Evolutionary conservation across 768 basidiomycete species (phyloP), one percentile per base, ranked within the genome.

Genomic region (Hygrocybe punicea): DNA sequence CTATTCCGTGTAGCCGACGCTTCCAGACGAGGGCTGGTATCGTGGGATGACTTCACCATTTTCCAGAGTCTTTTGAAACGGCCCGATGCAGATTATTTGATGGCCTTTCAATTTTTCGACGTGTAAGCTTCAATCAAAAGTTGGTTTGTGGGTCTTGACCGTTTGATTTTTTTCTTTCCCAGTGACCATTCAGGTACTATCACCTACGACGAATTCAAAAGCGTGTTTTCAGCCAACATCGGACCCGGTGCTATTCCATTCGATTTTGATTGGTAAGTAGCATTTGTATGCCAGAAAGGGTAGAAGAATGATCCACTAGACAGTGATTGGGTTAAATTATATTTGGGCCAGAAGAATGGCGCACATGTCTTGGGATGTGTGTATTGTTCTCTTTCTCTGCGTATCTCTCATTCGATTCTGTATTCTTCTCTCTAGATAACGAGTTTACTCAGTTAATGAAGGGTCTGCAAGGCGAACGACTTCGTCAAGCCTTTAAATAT

Each of bases 401-500:
- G 16, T 24, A 24, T n/a, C 6, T 19, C 19, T n/a, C 47, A 14
- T 39, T 53, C 50, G 53, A 39, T 25, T 33, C 25, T 49, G 34
- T 2, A 47, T 17, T 53, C 34, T 21, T 44, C 47, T 46, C 40
- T 44, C 56, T 63, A 93, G 90, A 95, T 76, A 90, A 90, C 69
- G 95, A 98, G 73, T 98, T 98, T 75, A 97, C 94, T 29, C 95
- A 98, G 75, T 76, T 98, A 58, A 97, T 99, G 93, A 98, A 98
- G 73, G 96, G 94, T 42, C 82, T 98, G 55, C 97, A 98, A 76
- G 97, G 95, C 67, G 97, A 99, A 74, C 87, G 97, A 33, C 78
- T 99, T 54, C 89, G 97, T 59, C 97, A 99, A 74, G 89, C 94
- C 23, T 99, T 98, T 79, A 89, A 85, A 75, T 84, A 86, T 73